Conservation (phyloP, 1,284 basidiomycete genomes). For the Cutaneotrichosporon sp. region DNA sequence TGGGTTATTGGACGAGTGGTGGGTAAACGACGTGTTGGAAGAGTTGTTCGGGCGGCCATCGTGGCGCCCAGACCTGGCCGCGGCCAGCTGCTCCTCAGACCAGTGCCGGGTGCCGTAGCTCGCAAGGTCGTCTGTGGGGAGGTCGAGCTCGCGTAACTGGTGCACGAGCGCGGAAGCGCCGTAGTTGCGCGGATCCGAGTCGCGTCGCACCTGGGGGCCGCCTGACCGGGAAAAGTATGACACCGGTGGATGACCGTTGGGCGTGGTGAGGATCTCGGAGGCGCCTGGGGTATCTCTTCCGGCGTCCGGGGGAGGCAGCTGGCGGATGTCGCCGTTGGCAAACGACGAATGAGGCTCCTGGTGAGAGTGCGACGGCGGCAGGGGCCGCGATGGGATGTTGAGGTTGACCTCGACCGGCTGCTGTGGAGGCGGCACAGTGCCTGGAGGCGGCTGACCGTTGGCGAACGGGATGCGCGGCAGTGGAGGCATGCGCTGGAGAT, state of each 20-base stretch:
- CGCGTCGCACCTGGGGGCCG: not conserved
- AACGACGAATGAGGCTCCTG: slow-evolving; percentile 40
- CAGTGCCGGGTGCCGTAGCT: slow-evolving; percentile 41
- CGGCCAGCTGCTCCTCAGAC: slow-evolving; percentile 9
- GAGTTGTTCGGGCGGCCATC: slow-evolving; percentile 11
- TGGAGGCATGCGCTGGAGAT: slow-evolving; percentile 49
- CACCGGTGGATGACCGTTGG: slow-evolving; percentile 18
- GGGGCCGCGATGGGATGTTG: slow-evolving; percentile 55
- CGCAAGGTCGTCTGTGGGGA: slow-evolving; percentile 47
- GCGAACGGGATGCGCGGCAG: slow-evolving; percentile 56
- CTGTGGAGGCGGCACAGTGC: not conserved
- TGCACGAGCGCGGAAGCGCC: slow-evolving; percentile 44
- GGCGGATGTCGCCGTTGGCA: slow-evolving; percentile 42
- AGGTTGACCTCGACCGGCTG: slow-evolving; percentile 42
- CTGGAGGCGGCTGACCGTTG: slow-evolving; percentile 37
- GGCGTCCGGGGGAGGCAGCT: slow-evolving; percentile 35
- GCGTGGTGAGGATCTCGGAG: slow-evolving; percentile 16
- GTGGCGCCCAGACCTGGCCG: not conserved
- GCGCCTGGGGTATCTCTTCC: slow-evolving; percentile 1
- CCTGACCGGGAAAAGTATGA: not conserved
- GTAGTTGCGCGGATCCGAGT: slow-evolving; percentile 11
- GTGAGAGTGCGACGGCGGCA: slow-evolving; percentile 61
- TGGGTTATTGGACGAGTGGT: slow-evolving; percentile 9
- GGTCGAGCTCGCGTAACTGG: slow-evolving; percentile 47
- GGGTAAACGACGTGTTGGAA: slow-evolving; percentile 22